Percentiles rank a stretch among this genome's conserved stretches.
Conservation (phyloP, 208 protist species). For the Leishmania amazonensis region DNA sequence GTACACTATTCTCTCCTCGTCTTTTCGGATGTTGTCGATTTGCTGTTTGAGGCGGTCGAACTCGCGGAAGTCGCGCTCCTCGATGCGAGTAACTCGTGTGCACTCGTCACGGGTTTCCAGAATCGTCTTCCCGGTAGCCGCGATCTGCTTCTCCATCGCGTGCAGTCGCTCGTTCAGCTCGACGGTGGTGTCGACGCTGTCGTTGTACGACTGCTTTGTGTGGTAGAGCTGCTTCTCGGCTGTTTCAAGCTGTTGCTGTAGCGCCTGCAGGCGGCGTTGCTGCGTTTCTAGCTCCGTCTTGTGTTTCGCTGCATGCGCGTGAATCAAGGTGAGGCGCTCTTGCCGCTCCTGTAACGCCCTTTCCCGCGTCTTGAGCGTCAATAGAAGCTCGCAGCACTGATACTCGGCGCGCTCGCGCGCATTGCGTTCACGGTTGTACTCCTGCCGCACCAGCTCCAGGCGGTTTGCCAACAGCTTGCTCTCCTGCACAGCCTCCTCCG, state of each 20-base stretch:
- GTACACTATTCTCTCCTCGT: conserved; percentile 74
- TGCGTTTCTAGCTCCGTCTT: conserved; percentile 73
- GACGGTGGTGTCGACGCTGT: conserved; percentile 89
- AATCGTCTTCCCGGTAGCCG: conserved; percentile 74
- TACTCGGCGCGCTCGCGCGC: conserved; percentile 91
- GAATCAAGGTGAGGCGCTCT: conserved; percentile 31
- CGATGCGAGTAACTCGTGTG: conserved; percentile 60
- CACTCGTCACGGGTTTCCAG: conserved; percentile 56
- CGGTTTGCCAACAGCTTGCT: conserved; percentile 54
- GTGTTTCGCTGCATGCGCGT: conserved; percentile 36
- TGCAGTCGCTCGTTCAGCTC: conserved; percentile 85
- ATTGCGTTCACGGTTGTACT: conserved; percentile 88
- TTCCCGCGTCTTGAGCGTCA: conserved; percentile 69
- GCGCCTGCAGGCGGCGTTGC: conserved; percentile 45
- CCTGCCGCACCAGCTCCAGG: conserved; percentile 59
- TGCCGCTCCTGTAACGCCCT: conserved; percentile 65
- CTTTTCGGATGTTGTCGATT: conserved; percentile 79
- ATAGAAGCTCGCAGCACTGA: conserved; percentile 84
- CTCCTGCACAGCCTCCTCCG: conserved; percentile 62
- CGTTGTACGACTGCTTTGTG: conserved; percentile 91
- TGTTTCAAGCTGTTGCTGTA: conserved; percentile 90
- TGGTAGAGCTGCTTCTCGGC: conserved; percentile 88
- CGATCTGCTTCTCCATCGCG: conserved; percentile 74
- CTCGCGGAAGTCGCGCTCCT: conserved; percentile 83
- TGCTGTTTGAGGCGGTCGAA: conserved; percentile 80